phyloP scores from a whole-genome alignment of 192 early-diverging fungal species.

The Coemansia sp. region DNA sequence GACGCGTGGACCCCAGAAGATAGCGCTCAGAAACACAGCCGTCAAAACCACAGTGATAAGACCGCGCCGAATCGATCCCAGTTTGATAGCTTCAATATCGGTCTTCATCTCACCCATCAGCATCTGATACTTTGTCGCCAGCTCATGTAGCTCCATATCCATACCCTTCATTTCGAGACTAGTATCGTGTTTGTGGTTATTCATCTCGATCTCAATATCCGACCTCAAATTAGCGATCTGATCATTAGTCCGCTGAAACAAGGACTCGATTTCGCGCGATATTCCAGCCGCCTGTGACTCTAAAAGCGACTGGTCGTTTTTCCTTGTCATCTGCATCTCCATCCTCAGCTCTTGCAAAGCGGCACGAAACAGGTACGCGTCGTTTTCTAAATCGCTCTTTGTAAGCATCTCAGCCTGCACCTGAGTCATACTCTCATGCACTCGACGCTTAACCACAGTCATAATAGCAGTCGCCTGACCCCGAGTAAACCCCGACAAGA shows the following conservation, averaged over 20 bases:
- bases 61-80: constrained; percentile 80
- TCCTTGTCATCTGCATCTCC: constrained; percentile 73
- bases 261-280: constrained; percentile 75
- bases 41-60: constrained; percentile 55
- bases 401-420: constrained; percentile 64
- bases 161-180: constrained; percentile 76
- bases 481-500: constrained; percentile 67
- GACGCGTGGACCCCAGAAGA: constrained; percentile 44
- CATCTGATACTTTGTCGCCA: constrained; percentile 87
- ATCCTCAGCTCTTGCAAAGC: constrained; percentile 80
- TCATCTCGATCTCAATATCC: constrained; percentile 90
- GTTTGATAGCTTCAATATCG: constrained; percentile 84
- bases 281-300: constrained; percentile 75
- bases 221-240: constrained; percentile 75
- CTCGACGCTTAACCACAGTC: constrained; percentile 70
- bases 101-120: constrained; percentile 81
- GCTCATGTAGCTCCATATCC: constrained; percentile 78
- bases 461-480: constrained; percentile 76
- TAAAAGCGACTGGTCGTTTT: constrained; percentile 74
- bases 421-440: constrained; percentile 41
- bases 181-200: constrained; percentile 84
- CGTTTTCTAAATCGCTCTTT: constrained; percentile 82
- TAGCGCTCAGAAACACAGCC: constrained; percentile 27
- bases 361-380: constrained; percentile 81
- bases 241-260: constrained; percentile 77